Percentiles rank a stretch among this genome's conserved stretches.
phyloP scores from a whole-genome alignment of 306 rosid species.

The Canavalia gladiata region DNA sequence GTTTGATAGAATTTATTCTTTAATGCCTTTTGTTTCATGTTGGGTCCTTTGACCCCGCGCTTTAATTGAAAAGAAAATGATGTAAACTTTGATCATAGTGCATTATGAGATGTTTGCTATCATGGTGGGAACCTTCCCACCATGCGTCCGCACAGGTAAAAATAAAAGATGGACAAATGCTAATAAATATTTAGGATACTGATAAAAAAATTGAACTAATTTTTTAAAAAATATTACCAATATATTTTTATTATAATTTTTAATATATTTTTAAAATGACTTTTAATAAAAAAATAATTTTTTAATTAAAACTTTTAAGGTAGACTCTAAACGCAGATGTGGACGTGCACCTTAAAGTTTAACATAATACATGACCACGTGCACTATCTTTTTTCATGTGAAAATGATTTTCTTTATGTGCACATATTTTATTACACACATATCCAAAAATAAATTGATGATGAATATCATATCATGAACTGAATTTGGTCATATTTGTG shows the following conservation, averaged over 20 bases:
- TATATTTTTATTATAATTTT: too few species aligned
- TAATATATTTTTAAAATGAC: too few species aligned
- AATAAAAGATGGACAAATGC: not conserved
- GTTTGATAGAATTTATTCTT: not conserved
- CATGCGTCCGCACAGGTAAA: constrained; percentile 3
- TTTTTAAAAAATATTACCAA: too few species aligned
- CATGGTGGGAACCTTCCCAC: constrained; percentile 30
- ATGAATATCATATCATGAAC: not conserved
- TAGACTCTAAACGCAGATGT: constrained; percentile 18
- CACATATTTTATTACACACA: not conserved
- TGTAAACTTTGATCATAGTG: not conserved
- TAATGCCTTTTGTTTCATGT: constrained; percentile 4
- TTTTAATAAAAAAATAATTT: too few species aligned
- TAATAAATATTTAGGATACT: too few species aligned
- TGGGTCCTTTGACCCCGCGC: not conserved
- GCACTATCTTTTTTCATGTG: constrained; percentile 8
- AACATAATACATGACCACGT: not conserved
- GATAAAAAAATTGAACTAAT: too few species aligned
- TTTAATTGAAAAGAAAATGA: constrained; percentile 19
- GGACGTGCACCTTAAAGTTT: not conserved
- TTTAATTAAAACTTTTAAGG: too few species aligned
- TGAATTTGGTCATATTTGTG: constrained; percentile 23
- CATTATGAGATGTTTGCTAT: constrained; percentile 17
- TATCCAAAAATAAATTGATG: not conserved
- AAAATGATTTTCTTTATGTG: constrained; percentile 10